These are phyloP conservation scores for Xylaria sp. DNA, from an alignment of 2,329 filamentous ascomycete genomes.

Conservation along the genomic window DNA sequence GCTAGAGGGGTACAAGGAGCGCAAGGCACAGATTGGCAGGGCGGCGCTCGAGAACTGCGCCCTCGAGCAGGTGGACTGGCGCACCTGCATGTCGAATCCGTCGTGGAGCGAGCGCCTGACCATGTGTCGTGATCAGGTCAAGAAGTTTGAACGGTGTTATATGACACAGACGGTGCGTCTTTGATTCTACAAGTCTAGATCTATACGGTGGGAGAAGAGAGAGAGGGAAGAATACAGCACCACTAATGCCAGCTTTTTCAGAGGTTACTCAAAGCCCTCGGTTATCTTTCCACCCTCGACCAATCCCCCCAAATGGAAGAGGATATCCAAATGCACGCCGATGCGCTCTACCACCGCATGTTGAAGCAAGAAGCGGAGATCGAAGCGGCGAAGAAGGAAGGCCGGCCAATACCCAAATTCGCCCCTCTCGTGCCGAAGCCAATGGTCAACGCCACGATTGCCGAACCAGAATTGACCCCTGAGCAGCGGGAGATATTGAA, in stretches of 20 bases:
- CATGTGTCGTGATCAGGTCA: conserved; percentile 83
- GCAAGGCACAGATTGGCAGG: conserved; percentile 79
- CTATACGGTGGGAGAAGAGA: neutral
- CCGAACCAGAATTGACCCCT: conserved; percentile 51
- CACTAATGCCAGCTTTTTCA: conserved; percentile 49
- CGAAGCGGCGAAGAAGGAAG: conserved; percentile 74
- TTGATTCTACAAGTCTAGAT: neutral
- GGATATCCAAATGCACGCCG: conserved; percentile 94
- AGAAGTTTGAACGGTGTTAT: conserved; percentile 86
- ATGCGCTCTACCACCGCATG: conserved; percentile 89
- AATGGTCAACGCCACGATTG: conserved; percentile 33
- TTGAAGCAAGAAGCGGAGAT: conserved; percentile 80
- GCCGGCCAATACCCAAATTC: conserved; percentile 68
- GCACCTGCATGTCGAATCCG: conserved; percentile 82
- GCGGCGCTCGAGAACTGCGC: conserved; percentile 95
- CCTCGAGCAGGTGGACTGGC: conserved; percentile 83
- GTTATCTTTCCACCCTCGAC: conserved; percentile 79
- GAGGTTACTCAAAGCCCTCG: conserved; percentile 90
- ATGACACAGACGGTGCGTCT: conserved; percentile 79
- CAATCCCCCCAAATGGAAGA: conserved; percentile 78
- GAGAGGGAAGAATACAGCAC: neutral
- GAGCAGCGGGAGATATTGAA: conserved; percentile 64
- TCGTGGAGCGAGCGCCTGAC: conserved; percentile 75
- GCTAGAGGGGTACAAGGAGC: conserved; percentile 84
- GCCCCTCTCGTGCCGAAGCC: conserved; percentile 63